Evolutionary conservation across 208 protist species (phyloP).

Genomic region (Crithidia acanthocephali): DNA sequence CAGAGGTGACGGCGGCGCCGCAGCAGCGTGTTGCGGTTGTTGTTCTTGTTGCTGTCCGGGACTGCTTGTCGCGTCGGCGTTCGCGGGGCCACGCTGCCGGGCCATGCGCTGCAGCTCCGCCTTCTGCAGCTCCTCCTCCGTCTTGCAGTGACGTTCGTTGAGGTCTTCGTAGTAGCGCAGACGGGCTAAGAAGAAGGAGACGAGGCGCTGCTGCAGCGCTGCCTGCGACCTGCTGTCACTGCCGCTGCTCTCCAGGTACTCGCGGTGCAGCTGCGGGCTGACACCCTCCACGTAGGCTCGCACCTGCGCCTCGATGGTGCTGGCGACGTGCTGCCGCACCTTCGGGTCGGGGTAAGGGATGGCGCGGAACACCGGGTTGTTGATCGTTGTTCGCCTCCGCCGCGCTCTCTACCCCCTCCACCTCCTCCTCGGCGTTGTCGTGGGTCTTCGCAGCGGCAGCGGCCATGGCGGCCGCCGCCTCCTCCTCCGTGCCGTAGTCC

Average conservation of each 20-base stretch:
- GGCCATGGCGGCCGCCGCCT: not conserved
- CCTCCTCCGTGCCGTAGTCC: slow-evolving; percentile 26
- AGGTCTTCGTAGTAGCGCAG: slow-evolving; percentile 44
- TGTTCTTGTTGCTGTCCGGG: not conserved
- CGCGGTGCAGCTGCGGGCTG: not conserved
- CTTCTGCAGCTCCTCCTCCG: slow-evolving; percentile 33
- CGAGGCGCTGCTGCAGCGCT: slow-evolving; percentile 35
- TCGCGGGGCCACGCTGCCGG: slow-evolving; percentile 7
- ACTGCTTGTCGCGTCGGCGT: too few relatives aligned
- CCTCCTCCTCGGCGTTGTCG: slow-evolving; percentile 12
- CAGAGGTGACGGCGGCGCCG: not conserved
- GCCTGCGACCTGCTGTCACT: not conserved
- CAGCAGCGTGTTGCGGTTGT: not conserved
- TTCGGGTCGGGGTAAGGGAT: slow-evolving; percentile 25
- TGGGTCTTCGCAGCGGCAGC: slow-evolving; percentile 5
- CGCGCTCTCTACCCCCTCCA: not conserved
- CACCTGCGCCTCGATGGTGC: slow-evolving; percentile 9
- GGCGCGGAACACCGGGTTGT: not conserved
- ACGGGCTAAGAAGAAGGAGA: slow-evolving; percentile 45
- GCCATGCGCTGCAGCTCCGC: slow-evolving; percentile 41
- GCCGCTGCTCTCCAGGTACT: not conserved
- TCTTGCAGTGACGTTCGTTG: slow-evolving; percentile 41
- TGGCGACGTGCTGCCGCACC: slow-evolving; percentile 26
- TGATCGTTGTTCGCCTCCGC: not conserved
- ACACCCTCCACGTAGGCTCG: slow-evolving; percentile 23